Percentiles rank a stretch among this genome's conserved stretches.
phyloP scores from a whole-genome alignment of 345 rosid species.

The Trapa bicornis region DNA sequence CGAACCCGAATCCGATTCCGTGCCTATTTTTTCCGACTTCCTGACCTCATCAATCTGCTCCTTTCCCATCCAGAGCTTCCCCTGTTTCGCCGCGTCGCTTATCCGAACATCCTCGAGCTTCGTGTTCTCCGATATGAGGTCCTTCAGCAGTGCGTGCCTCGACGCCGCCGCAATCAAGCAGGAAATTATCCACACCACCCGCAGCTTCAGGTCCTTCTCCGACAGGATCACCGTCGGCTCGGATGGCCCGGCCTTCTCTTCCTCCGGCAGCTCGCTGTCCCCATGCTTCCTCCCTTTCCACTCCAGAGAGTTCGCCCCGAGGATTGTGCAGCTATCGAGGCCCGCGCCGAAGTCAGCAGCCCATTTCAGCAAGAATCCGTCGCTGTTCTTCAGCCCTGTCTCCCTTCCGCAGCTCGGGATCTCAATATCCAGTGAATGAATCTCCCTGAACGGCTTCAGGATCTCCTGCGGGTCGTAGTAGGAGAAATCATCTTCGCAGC shows the following conservation, averaged over 20 bases:
- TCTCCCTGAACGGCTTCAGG: conserved; percentile 18
- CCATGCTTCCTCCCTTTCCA: background rate
- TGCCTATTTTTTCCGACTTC: conserved; percentile 4
- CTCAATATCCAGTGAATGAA: conserved; percentile 20
- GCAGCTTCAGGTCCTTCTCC: conserved; percentile 20
- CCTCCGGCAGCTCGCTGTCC: background rate
- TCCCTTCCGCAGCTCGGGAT: conserved; percentile 16
- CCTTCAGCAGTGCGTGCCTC: conserved; percentile 24
- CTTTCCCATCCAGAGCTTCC: conserved; percentile 16
- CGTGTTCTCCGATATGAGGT: conserved; percentile 15
- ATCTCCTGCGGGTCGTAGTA: conserved; percentile 6
- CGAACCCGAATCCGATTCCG: conserved; percentile 8
- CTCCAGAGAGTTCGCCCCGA: conserved; percentile 24
- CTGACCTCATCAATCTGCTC: conserved; percentile 24
- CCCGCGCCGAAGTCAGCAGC: conserved; percentile 26
- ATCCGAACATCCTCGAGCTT: conserved; percentile 14
- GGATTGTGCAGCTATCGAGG: conserved; percentile 25
- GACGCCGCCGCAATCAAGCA: conserved; percentile 27
- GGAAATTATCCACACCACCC: conserved; percentile 26
- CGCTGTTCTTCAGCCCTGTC: conserved; percentile 5
- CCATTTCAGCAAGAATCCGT: conserved; percentile 26
- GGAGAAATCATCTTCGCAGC: background rate
- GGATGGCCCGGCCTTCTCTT: background rate
- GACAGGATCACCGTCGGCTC: conserved; percentile 1
- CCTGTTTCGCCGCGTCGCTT: conserved; percentile 25